Base-by-base conservation (phyloP, 169 alveolate genomes). In the Babesia divergens region DNA sequence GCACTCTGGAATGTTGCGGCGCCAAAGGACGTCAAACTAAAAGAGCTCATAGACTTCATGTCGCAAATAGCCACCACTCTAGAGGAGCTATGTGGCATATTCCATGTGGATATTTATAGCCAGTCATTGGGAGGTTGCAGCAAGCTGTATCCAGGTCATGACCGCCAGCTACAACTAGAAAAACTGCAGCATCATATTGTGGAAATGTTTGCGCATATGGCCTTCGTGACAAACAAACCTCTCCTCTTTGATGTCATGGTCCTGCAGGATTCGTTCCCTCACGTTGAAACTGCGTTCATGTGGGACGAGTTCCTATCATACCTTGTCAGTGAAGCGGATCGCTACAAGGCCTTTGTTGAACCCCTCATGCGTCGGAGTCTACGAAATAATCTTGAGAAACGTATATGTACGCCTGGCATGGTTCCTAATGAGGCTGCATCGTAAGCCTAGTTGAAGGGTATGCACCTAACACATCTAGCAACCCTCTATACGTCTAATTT, bases 161-260 rank as follows among this genome's bases (percentile, higher is more conserved):
- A 62, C 51, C 66, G 68, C 14, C 74, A 28, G 14, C 52, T 76
- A 1, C 53, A 26, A 24, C 51, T 76, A 22, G 42, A 31, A 5
- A 35, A 40, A 28, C 22, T 76, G 66, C 34, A 55, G 18, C 22
- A n/a, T 26, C 14, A 14, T 24, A 67, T 49, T 16, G 37, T 69
- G 24, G 86, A 76, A 34, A 11, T 66, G 60, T 24, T 65, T 13
- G 80, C 82, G 11, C 79, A 76, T 28, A 58, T 76, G 74, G 58
- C 86, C 14, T 76, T 66, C 44, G 86, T 76, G 14, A 65, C 74
- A 14, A 50, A 76, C 46, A 24, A 24, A 14, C 68, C 86, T 18
- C 22, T 76, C 49, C 82, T 76, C 16, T 76, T 76, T 67, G 71
- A 65, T 53, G 74, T 43, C 34, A 76, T 76, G 86, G 69, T 76